Evolutionary conservation across 2,329 filamentous ascomycete species (phyloP).

Genomic region (Ophiostoma ulmi): DNA sequence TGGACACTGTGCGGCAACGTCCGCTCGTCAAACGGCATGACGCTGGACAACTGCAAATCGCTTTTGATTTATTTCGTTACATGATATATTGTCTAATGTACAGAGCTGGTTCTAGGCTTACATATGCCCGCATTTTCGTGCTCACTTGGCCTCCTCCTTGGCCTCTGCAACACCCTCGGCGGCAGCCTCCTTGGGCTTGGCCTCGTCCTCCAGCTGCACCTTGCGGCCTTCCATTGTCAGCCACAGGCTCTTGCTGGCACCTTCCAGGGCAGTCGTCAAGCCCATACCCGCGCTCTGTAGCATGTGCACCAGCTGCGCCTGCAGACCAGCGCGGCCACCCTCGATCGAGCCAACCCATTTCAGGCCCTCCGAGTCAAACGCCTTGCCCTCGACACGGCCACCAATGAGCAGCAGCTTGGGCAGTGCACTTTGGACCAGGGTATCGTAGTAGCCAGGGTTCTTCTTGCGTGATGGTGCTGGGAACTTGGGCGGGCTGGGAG

Average conservation of each 20-base stretch:
- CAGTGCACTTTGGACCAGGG: conserved; percentile 70
- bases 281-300: conserved; percentile 75
- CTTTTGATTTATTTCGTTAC: background rate
- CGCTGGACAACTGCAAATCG: background rate
- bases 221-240: conserved; percentile 79
- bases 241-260: conserved; percentile 75
- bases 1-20: background rate
- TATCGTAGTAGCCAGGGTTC: conserved; percentile 77
- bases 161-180: conserved; percentile 22
- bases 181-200: conserved; percentile 20
- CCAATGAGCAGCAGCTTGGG: conserved; percentile 84
- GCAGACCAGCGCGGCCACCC: conserved; percentile 73
- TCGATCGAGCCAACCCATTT: conserved; percentile 67
- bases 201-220: conserved; percentile 73
- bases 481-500: conserved; percentile 67
- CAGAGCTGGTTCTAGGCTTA: background rate
- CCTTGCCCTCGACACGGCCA: conserved; percentile 77
- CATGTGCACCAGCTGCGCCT: conserved; percentile 73
- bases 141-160: conserved; percentile 9
- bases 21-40: background rate
- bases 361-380: conserved; percentile 70
- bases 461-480: conserved; percentile 70
- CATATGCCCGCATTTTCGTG: background rate
- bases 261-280: conserved; percentile 73
- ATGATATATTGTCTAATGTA: conserved; percentile 9